These are phyloP conservation scores for Colletotrichum sp. DNA, from an alignment of 2,329 filamentous ascomycete genomes.

Conservation along the genomic window DNA sequence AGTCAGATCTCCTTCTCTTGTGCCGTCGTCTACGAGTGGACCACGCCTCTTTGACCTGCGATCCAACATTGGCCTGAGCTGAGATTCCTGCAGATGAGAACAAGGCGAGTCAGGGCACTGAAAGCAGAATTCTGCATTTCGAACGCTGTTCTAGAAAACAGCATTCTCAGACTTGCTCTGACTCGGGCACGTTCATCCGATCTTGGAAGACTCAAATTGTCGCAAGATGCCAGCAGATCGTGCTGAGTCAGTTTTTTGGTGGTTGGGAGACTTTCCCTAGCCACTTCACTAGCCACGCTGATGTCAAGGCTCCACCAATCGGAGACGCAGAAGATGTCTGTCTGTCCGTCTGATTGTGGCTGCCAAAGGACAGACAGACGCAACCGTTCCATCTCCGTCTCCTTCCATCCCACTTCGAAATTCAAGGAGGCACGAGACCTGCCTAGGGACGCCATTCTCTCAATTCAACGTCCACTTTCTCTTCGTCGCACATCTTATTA, in stretches of 20 bases:
- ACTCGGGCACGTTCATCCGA: constrained; percentile 8
- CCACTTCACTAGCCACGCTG: neutral
- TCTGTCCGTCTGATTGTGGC: neutral
- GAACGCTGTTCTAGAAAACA: neutral
- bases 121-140: neutral
- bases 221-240: neutral
- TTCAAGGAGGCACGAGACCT: constrained; percentile 11
- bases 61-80: neutral
- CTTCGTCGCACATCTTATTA: neutral
- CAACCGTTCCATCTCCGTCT: neutral
- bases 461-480: neutral
- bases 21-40: neutral
- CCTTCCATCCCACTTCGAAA: constrained; percentile 8
- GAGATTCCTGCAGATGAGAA: neutral
- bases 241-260: constrained; percentile 9
- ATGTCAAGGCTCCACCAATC: neutral
- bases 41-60: neutral
- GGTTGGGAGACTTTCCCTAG: neutral
- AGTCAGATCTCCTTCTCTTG: neutral
- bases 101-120: neutral
- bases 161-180: neutral
- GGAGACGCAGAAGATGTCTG: neutral
- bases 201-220: neutral
- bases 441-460: neutral
- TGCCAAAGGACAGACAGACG: constrained; percentile 14